These are phyloP conservation scores for Xylaria grammica DNA, from an alignment of 495 filamentous ascomycete genomes.

Conservation along the genomic window DNA sequence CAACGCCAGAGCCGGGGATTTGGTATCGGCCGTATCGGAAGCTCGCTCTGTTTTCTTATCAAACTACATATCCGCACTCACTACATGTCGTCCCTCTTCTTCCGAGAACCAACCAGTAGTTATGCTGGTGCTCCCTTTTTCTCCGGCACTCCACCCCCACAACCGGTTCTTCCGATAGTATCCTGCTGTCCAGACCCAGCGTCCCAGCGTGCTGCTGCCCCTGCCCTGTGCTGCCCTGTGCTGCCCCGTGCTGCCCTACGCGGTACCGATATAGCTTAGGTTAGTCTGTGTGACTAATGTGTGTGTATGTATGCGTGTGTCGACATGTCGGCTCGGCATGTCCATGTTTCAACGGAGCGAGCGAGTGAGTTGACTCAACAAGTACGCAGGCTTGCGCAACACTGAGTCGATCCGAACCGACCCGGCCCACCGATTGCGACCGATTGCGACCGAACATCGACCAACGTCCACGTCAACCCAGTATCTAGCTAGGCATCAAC, in stretches of 20 bases:
- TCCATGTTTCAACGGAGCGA: background rate
- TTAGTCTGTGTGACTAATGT: background rate
- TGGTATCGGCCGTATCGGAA: constrained; percentile 16
- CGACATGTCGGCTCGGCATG: no score
- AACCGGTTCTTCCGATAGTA: constrained; percentile 13
- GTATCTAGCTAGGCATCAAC: background rate
- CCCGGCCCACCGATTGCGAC: constrained; percentile 5
- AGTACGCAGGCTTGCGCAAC: constrained; percentile 7
- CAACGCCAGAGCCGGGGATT: background rate
- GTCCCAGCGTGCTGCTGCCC: no score
- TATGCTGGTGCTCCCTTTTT: background rate
- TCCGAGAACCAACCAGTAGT: constrained; percentile 9
- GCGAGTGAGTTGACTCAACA: background rate
- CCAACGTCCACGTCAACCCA: background rate
- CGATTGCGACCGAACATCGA: background rate
- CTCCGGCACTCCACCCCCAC: constrained; percentile 16
- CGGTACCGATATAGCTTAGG: background rate
- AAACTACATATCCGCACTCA: background rate
- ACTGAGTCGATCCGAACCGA: background rate
- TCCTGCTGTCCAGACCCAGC: background rate
- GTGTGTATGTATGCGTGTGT: constrained; percentile 1
- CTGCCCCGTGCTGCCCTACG: background rate
- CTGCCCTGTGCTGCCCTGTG: background rate
- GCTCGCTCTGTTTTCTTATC: constrained; percentile 7
- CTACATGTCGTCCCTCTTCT: background rate